Percentiles rank a stretch among this genome's conserved stretches.
Evolutionary conservation across 805 yeast species (phyloP).

Genomic region (Zygotorulaspora sp.): DNA sequence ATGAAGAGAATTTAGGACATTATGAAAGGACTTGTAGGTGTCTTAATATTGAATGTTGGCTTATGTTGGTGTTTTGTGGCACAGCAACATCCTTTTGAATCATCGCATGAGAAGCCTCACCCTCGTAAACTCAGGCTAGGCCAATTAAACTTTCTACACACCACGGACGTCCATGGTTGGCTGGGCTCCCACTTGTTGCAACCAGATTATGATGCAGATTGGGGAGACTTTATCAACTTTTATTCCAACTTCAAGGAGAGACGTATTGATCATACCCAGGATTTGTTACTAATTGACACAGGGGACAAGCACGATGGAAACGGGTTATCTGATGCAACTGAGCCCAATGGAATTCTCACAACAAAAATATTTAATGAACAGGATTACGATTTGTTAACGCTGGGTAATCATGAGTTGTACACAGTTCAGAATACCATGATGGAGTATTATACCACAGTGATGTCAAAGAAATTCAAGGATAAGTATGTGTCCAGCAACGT

Average conservation of each 20-base stretch:
- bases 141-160: slow-evolving; percentile 77
- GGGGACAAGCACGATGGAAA: slow-evolving; percentile 96
- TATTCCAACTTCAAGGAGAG: slow-evolving; percentile 43
- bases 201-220: slow-evolving; percentile 70
- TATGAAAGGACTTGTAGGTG: too few species aligned
- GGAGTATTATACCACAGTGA: slow-evolving; percentile 60
- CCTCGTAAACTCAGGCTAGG: slow-evolving; percentile 59
- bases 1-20: too few species aligned
- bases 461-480: slow-evolving; percentile 48
- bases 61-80: too few species aligned
- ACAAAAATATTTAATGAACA: slow-evolving; percentile 57
- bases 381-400: slow-evolving; percentile 72
- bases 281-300: slow-evolving; percentile 72
- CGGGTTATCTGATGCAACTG: slow-evolving; percentile 77
- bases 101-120: slow-evolving; percentile 1
- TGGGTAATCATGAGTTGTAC: slow-evolving; percentile 92
- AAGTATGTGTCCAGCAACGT: slow-evolving; percentile 71
- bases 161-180: slow-evolving; percentile 99
- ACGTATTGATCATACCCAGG: slow-evolving; percentile 41
- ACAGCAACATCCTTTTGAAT: slow-evolving; percentile 12
- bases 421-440: slow-evolving; percentile 54
- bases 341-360: slow-evolving; percentile 63
- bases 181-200: slow-evolving; percentile 84
- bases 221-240: slow-evolving; percentile 88
- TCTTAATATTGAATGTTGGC: too few species aligned